A percentile compares a stretch with the other conserved stretches of the same genome.
Evolutionary conservation across 2,329 filamentous ascomycete species (phyloP).

Genomic region (Rhytidhysteron rufulum): DNA sequence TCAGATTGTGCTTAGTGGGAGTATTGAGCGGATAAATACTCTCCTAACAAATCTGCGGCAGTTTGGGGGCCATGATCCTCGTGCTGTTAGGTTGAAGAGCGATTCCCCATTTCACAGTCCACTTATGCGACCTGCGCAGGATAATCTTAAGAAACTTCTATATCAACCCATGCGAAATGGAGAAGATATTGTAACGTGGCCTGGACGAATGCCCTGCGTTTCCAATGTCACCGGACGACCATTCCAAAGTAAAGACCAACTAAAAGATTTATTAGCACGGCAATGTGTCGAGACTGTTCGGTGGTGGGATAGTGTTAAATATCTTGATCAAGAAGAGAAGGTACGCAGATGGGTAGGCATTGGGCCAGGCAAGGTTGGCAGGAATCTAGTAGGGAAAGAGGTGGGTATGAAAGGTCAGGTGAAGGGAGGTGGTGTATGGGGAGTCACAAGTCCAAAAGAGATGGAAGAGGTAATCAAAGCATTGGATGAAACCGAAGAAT

Average conservation of each 20-base stretch:
- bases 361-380: conserved; percentile 87
- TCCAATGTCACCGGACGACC: conserved; percentile 82
- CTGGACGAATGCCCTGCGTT: conserved; percentile 70
- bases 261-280: conserved; percentile 74
- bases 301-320: conserved; percentile 93
- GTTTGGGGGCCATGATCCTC: conserved; percentile 86
- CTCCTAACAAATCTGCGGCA: conserved; percentile 81
- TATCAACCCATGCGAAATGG: conserved; percentile 53
- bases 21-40: conserved; percentile 74
- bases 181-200: conserved; percentile 69
- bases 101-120: conserved; percentile 90
- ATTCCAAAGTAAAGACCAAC: conserved; percentile 67
- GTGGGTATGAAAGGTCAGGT: conserved; percentile 81
- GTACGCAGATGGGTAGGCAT: conserved; percentile 87
- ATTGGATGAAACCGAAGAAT: conserved; percentile 44
- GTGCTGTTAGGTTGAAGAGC: conserved; percentile 80
- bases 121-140: conserved; percentile 81
- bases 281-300: conserved; percentile 87
- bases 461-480: conserved; percentile 45
- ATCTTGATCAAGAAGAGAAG: conserved; percentile 77
- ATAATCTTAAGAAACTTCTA: conserved; percentile 67
- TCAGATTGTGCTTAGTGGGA: conserved; percentile 90
- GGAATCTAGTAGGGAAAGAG: conserved; percentile 92
- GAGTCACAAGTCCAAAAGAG: conserved; percentile 71
- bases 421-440: conserved; percentile 91